These are phyloP conservation scores for Diaporthe helianthi DNA, from an alignment of 2,329 filamentous ascomycete genomes.

Conservation along the genomic window DNA sequence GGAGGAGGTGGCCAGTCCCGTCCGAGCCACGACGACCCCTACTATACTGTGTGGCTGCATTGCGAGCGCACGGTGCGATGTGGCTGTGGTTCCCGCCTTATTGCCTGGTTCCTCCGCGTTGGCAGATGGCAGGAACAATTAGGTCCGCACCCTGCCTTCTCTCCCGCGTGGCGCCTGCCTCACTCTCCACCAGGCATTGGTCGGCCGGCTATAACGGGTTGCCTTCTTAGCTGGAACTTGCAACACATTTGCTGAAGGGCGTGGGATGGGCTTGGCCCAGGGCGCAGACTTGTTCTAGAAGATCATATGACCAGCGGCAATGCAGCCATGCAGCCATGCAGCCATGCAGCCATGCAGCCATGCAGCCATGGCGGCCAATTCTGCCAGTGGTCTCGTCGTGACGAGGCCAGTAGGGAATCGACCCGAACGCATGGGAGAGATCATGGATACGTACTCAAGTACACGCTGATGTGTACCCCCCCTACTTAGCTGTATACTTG, in stretches of 20 bases:
- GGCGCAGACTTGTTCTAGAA: conserved; percentile 31
- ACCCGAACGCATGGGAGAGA: conserved; percentile 19
- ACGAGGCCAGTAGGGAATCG: conserved; percentile 8
- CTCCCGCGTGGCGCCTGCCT: conserved; percentile 29
- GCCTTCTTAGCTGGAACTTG: background rate
- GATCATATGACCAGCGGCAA: conserved; percentile 25
- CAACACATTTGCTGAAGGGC: conserved; percentile 3
- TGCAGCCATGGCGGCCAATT: conserved; percentile 13
- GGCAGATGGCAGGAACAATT: conserved; percentile 30
- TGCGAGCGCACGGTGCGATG: conserved; percentile 7
- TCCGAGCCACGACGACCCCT: background rate
- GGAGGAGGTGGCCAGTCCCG: conserved; percentile 9
- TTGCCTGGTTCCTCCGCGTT: background rate
- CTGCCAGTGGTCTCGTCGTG: conserved; percentile 12
- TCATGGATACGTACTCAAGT: too few relatives aligned
- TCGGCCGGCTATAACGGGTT: conserved; percentile 4
- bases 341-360: too few relatives aligned
- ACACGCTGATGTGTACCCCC: too few relatives aligned
- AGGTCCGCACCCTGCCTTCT: conserved; percentile 26
- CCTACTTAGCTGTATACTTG: too few relatives aligned
- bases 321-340: too few relatives aligned
- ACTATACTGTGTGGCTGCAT: conserved; percentile 14
- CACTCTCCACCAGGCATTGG: conserved; percentile 18
- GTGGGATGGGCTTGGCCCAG: background rate
- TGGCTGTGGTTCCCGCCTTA: background rate